These are phyloP conservation scores for Fraxinus platypoda DNA, from an alignment of 305 asterid species.

Conservation along the genomic window DNA sequence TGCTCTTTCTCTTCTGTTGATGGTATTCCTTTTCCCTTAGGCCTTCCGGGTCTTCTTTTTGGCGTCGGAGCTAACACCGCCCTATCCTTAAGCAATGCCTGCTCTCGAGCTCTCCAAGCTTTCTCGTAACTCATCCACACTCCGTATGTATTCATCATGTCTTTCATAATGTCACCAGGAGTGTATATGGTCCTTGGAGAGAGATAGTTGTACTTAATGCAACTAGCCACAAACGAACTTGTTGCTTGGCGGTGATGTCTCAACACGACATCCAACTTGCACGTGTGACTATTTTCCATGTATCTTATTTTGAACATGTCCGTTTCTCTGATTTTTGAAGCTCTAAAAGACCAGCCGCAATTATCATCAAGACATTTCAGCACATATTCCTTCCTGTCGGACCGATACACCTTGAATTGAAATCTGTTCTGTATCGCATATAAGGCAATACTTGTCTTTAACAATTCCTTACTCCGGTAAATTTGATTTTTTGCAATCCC, in stretches of 20 bases:
- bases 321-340: not conserved
- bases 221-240: constrained; percentile 11
- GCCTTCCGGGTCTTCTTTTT: not conserved
- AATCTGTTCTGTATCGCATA: constrained; percentile 7
- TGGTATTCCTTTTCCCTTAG: not conserved
- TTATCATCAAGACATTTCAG: not conserved
- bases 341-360: constrained; percentile 6
- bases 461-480: not conserved
- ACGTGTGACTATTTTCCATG: constrained; percentile 9
- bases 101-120: constrained; percentile 9
- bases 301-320: constrained; percentile 16
- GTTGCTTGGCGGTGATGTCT: not conserved
- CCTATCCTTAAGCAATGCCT: not conserved
- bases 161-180: constrained; percentile 13
- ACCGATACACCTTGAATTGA: not conserved
- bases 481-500: not conserved
- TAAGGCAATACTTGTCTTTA: constrained; percentile 2
- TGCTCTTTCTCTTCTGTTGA: not conserved
- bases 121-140: constrained; percentile 15
- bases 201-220: constrained; percentile 13
- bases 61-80: not conserved
- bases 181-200: not conserved
- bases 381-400: not conserved
- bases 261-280: not conserved
- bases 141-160: constrained; percentile 16